phyloP scores from a whole-genome alignment of 257 asterid species.

The Scutellaria minor region DNA sequence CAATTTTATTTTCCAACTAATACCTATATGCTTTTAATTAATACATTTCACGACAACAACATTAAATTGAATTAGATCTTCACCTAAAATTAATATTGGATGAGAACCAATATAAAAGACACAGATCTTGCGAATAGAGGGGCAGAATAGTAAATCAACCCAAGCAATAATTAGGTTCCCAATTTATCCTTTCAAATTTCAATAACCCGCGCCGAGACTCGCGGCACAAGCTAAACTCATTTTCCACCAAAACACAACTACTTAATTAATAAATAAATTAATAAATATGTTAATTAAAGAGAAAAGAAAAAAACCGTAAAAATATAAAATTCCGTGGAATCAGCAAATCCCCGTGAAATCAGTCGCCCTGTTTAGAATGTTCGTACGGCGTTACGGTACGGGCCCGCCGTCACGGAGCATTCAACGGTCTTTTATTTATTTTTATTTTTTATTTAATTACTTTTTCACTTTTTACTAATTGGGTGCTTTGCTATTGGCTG shows the following conservation, averaged over 20 bases:
- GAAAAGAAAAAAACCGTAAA: not conserved
- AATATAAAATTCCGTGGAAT: constrained; percentile 49
- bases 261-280: not conserved
- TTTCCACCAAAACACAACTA: constrained; percentile 37
- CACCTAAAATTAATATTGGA: too few relatives aligned
- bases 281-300: not conserved
- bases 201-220: constrained; percentile 72
- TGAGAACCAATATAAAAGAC: too few relatives aligned
- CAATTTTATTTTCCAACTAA: too few relatives aligned
- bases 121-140: not conserved
- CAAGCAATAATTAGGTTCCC: constrained; percentile 9
- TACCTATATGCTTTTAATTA: too few relatives aligned
- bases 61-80: too few relatives aligned
- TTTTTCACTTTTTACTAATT: not conserved
- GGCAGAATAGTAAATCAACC: not conserved
- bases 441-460: not conserved
- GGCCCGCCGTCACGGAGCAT: constrained; percentile 39
- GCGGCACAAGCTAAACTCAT: constrained; percentile 46
- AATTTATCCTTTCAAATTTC: not conserved
- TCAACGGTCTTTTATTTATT: not conserved
- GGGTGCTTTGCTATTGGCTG: constrained; percentile 7
- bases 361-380: constrained; percentile 51
- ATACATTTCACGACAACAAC: too few relatives aligned
- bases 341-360: constrained; percentile 54
- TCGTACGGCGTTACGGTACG: constrained; percentile 49